A percentile compares a stretch with the other conserved stretches of the same genome.
Conservation (phyloP, 108 stramenopile species). For the Seminavis robusta region DNA sequence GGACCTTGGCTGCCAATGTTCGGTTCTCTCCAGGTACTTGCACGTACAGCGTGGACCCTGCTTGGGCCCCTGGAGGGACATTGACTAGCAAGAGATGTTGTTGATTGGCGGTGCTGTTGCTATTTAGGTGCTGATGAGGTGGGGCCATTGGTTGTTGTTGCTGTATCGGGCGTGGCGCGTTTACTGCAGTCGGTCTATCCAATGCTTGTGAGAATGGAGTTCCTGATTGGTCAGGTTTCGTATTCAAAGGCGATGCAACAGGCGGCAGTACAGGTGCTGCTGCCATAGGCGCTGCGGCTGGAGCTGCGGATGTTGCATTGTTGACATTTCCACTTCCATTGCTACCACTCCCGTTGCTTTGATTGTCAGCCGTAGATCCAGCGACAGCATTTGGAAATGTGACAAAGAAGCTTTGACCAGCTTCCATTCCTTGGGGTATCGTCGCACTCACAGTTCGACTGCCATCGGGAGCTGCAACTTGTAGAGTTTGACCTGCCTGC, state of each 20-base stretch:
- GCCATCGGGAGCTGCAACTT: slow-evolving; percentile 10
- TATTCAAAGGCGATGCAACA: neutral
- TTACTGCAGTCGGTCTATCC: neutral
- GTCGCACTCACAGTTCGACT: slow-evolving; percentile 3
- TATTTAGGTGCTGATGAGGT: neutral
- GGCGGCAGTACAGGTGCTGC: neutral
- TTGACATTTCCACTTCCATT: neutral
- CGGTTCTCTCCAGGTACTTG: slow-evolving; percentile 39
- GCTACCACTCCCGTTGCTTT: neutral
- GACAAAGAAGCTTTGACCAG: slow-evolving; percentile 10
- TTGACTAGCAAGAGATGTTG: slow-evolving; percentile 18
- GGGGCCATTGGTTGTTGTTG: neutral
- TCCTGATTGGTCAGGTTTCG: neutral
- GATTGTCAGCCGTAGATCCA: neutral
- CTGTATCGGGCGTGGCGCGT: neutral
- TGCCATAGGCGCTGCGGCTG: neutral
- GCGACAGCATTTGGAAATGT: slow-evolving; percentile 1
- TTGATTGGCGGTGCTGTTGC: neutral
- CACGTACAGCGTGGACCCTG: slow-evolving; percentile 39
- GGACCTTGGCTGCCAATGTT: slow-evolving; percentile 28
- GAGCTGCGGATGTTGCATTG: neutral
- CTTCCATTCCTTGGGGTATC: neutral
- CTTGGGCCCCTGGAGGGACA: slow-evolving; percentile 26
- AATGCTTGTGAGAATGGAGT: neutral
- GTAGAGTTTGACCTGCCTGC: neutral